Base-by-base conservation (phyloP, 495 filamentous ascomycete genomes). In the Hypoxylon lienhwacheense region DNA sequence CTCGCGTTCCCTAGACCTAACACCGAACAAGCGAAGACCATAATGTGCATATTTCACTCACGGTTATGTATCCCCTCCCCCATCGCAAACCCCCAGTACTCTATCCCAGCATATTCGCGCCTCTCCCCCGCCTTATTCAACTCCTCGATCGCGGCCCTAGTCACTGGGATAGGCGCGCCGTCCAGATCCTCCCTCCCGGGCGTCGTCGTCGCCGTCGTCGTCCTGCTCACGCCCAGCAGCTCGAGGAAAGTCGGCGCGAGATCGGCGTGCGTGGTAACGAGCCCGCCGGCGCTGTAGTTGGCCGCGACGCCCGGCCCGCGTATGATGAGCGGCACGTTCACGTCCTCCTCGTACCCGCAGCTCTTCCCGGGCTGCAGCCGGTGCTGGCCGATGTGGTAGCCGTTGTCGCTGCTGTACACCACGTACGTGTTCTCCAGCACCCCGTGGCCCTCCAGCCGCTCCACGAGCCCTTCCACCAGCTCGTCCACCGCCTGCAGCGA, bases 321-420 rank as follows among this genome's bases (percentile, higher is more conserved):
- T 21, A 85, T 73, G 22, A 81, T 68, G 7, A 87, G 69, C 0
- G 85, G 84, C 1, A 88, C 77, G 5, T 85, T 81, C 49, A 87
- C 83, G 63, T 88, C 85, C 57, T 85, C 81, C 55, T 87, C 83
- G 53, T 78, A 87, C 0, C 81, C 81, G 46, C 81, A 84, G 12
- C 77, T 75, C 66, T 88, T 88, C 0, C 85, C 85, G 1, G 85
- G 83, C 19, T 79, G 80, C 2, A 87, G 57, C 1, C 85, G 77
- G 56, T 88, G 84, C 53, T 88, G 83, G 2, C 83, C 81, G 54
- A 88, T 83, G 59, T 87, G 83, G 63, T 81, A 88, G 0, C 85
- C 85, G 55, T 88, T 87, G 56, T 88, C 85, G 4, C 80, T 81
- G 4, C 81, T 83, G 61, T 83, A 87, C 46, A 87, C 75, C 24